These are phyloP conservation scores for Suhomyces xylopsoci DNA, from an alignment of 805 yeast species.

Conservation along the genomic window DNA sequence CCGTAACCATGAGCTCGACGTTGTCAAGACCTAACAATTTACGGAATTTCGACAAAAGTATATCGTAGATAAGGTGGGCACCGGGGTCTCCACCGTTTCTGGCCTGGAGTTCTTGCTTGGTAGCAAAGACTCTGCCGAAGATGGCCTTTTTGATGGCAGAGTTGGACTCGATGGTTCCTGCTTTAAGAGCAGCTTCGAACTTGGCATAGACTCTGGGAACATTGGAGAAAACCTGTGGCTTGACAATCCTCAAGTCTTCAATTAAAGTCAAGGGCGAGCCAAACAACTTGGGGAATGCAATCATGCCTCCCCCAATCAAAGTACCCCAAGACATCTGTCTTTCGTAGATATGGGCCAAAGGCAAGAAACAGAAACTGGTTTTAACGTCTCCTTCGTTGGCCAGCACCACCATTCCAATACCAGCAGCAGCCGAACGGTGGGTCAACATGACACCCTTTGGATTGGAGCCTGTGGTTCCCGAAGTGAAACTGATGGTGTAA, in stretches of 20 bases:
- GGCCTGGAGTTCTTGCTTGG: conserved; percentile 16
- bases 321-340: conserved; percentile 23
- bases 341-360: conserved; percentile 38
- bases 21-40: conserved; percentile 32
- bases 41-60: conserved; percentile 30
- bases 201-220: conserved; percentile 27
- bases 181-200: conserved; percentile 23
- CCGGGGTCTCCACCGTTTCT: conserved; percentile 16
- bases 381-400: conserved; percentile 1
- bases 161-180: conserved; percentile 20
- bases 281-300: conserved; percentile 21
- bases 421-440: conserved; percentile 18
- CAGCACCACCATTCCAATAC: conserved; percentile 13
- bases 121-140: conserved; percentile 15
- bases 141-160: conserved; percentile 15
- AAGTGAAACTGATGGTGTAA: conserved; percentile 25
- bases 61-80: conserved; percentile 15
- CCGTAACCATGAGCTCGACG: conserved; percentile 21
- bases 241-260: conserved; percentile 22
- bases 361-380: conserved; percentile 25
- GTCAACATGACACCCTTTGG: conserved; percentile 26
- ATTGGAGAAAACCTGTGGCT: conserved; percentile 22
- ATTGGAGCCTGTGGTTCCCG: conserved; percentile 26
- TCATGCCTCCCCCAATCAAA: conserved; percentile 22
- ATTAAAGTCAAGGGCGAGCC: conserved; percentile 23